Evolutionary conservation across 441 rosid genomes (phyloP).

Genomic region (Adansonia madagascariensis): DNA sequence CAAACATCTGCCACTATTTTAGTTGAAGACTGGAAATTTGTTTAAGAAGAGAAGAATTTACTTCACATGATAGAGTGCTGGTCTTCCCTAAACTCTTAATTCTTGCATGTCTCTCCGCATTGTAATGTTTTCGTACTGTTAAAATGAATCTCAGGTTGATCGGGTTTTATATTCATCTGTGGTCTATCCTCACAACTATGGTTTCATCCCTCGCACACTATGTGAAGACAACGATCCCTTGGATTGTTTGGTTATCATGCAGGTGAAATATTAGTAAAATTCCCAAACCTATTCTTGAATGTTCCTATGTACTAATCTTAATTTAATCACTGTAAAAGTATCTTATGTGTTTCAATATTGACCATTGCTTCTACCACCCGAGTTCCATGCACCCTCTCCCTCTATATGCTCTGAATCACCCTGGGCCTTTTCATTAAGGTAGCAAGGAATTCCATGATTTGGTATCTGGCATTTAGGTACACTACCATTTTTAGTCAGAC

Average conservation of each 20-base stretch:
- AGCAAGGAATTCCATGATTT: background rate
- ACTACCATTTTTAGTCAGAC: too few relatives aligned
- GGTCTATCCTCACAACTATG: constrained; percentile 95
- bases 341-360: background rate
- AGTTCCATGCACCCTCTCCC: background rate
- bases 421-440: background rate
- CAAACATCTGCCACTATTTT: background rate
- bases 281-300: background rate
- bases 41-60: background rate
- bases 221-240: constrained; percentile 96
- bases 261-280: constrained; percentile 45
- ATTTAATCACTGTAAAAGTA: background rate
- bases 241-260: constrained; percentile 92
- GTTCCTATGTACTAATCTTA: background rate
- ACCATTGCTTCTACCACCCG: background rate
- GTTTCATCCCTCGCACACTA: constrained; percentile 87
- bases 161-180: constrained; percentile 84
- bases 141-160: constrained; percentile 63
- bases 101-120: background rate
- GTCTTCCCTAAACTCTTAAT: background rate
- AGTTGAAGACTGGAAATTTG: background rate
- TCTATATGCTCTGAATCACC: background rate
- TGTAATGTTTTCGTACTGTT: constrained; percentile 25
- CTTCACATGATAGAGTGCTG: background rate
- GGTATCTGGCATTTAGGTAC: background rate